Base-by-base conservation (phyloP, 768 basidiomycete genomes). In the Mycena filopes region DNA sequence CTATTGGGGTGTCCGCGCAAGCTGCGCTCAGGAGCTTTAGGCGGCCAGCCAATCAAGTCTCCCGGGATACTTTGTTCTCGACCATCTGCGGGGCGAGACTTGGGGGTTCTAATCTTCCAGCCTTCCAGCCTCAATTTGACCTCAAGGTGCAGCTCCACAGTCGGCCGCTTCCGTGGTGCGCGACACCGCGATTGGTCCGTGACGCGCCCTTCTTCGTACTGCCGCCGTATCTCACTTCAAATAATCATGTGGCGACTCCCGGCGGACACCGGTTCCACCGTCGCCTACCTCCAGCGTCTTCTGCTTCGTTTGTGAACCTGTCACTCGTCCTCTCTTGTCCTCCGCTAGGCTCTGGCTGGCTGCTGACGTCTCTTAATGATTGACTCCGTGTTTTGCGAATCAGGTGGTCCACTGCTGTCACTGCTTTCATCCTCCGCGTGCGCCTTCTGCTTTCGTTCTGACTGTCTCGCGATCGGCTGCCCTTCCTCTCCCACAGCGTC, bases 191-290 rank as follows among this genome's bases (percentile, higher is more conserved):
- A 59, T 47, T n/a, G 20, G 12, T 21, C 31, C 10, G 33, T 20
- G 28, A 41, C 28, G 25, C 26, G 10, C 15, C 18, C 6, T 33
- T 57, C n/a, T 5, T 45, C 29, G 28, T 42, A 51, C 59, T 51
- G 41, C 49, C 40, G 59, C 28, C 21, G 41, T 41, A 41, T 45
- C 59, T 50, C 59, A 51, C 48, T 51, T 51, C n/a, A n/a, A 25
- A 23, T 25, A 58, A 28, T 47, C 46, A 38, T 26, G 45, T 10
- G 29, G 46, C 23, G n/a, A 41, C 49, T 16, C 29, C 49, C 47
- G 59, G 50, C 49, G 59, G 47, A 29, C 29, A 42, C 13, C 49
- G 23, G 29, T 31, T n/a, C 6, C 20, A 6, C 33, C 48, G 26
- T 41, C 48, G 47, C 23, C 48, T 43, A 26, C 36, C 26, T 8